Evolutionary conservation across 2,329 filamentous ascomycete genomes (phyloP).

Genomic region (Ramichloridium luteum): DNA sequence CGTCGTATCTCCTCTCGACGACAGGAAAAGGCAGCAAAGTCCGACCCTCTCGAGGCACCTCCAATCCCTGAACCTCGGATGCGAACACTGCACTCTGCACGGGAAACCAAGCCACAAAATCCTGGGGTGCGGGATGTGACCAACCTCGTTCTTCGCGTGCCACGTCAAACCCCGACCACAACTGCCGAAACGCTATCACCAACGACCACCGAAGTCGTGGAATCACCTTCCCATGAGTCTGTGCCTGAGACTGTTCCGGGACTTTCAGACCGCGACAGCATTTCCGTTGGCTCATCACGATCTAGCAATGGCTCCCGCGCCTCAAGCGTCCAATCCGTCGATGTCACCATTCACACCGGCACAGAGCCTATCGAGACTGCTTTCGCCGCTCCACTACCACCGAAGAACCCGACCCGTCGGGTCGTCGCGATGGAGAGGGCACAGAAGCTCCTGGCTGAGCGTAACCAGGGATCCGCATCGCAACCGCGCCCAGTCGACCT

Average conservation of each 20-base stretch:
- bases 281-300: not conserved
- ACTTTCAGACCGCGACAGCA: not conserved
- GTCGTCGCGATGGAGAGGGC: not conserved
- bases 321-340: not conserved
- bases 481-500: no score
- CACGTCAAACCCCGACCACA: not conserved
- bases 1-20: not conserved
- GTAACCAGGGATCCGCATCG: no score
- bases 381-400: not conserved
- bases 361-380: not conserved
- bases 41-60: not conserved
- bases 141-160: not conserved
- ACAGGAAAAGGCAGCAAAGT: not conserved
- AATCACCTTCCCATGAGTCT: not conserved
- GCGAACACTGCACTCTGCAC: not conserved
- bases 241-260: not conserved
- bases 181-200: no score
- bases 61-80: not conserved
- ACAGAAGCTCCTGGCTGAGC: not conserved
- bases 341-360: constrained; percentile 1
- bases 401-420: not conserved
- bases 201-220: not conserved
- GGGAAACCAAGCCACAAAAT: not conserved
- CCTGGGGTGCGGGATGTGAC: not conserved
- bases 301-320: not conserved